Evolutionary conservation across 768 basidiomycete genomes (phyloP).

Genomic region (Suillus ampliporus): DNA sequence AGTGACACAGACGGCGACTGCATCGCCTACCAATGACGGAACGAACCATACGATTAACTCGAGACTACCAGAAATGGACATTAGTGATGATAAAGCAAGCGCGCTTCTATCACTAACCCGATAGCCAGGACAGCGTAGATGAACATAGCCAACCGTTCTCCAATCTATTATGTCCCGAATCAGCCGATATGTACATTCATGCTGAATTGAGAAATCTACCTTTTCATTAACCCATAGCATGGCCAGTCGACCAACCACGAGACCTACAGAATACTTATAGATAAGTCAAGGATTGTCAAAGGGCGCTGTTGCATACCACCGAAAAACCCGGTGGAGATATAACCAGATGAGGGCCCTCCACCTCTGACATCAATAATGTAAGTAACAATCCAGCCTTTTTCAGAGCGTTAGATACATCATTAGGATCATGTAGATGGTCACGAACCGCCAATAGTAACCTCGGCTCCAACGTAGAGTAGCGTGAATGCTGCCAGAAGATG

Average conservation of each 20-base stretch:
- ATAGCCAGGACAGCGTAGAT: conserved; percentile 58
- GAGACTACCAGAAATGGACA: conserved; percentile 43
- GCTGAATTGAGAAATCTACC: conserved; percentile 29
- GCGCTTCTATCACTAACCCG: conserved; percentile 34
- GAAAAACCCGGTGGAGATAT: conserved; percentile 60
- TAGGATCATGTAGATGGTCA: neutral
- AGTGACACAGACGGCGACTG: conserved; percentile 59
- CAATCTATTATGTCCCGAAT: conserved; percentile 41
- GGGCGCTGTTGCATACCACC: conserved; percentile 45
- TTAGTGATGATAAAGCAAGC: conserved; percentile 12
- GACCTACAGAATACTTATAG: conserved; percentile 46
- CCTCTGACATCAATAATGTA: conserved; percentile 51
- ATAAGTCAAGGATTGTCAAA: neutral
- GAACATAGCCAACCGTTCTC: conserved; percentile 60
- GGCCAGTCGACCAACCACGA: conserved; percentile 59
- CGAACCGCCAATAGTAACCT: conserved; percentile 55
- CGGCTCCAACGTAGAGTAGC: conserved; percentile 72
- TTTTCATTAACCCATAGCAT: conserved; percentile 62
- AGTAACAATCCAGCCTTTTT: conserved; percentile 72
- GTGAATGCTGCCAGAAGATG: conserved; percentile 69
- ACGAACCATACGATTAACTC: conserved; percentile 65
- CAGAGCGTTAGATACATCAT: neutral
- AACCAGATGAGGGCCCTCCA: conserved; percentile 53
- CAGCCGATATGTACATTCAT: neutral
- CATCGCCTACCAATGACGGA: conserved; percentile 56